Conservation (phyloP, 2,329 filamentous ascomycete genomes). For the Sporothrix curviconia region DNA sequence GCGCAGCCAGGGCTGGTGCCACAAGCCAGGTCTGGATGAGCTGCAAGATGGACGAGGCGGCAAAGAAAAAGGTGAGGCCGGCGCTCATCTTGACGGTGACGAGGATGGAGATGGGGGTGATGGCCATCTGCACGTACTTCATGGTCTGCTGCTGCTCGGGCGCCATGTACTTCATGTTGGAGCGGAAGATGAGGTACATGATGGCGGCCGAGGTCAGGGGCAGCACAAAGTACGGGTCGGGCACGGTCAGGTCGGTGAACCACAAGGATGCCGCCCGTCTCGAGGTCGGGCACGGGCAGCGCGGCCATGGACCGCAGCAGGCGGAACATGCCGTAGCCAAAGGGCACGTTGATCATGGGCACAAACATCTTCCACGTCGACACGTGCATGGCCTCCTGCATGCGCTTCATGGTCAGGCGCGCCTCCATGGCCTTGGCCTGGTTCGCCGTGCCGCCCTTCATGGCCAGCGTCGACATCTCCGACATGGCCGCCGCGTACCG, state of each 20-base stretch:
- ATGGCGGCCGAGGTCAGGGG: conserved; percentile 54
- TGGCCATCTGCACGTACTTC: conserved; percentile 30
- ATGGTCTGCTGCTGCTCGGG: conserved; percentile 29
- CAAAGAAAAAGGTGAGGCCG: conserved; percentile 58
- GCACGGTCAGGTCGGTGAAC: conserved; percentile 68
- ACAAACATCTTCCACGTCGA: conserved; percentile 43
- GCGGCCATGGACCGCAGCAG: conserved; percentile 65
- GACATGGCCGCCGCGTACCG: conserved; percentile 46
- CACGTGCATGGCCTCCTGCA: conserved; percentile 52
- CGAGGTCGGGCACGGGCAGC: conserved; percentile 74
- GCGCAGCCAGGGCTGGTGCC: conserved; percentile 36
- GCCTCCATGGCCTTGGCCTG: conserved; percentile 38
- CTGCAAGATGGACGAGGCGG: conserved; percentile 34
- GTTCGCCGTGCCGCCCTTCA: conserved; percentile 35
- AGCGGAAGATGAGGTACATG: conserved; percentile 38
- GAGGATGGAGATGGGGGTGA: conserved; percentile 27
- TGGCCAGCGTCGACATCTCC: conserved; percentile 31
- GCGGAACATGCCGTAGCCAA: conserved; percentile 77
- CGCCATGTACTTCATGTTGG: conserved; percentile 29
- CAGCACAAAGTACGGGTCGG: conserved; percentile 72
- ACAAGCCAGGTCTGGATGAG: conserved; percentile 37
- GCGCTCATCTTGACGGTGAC: conserved; percentile 44
- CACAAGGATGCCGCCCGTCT: conserved; percentile 65
- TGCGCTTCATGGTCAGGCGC: conserved; percentile 37
- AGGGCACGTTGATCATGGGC: conserved; percentile 54